Base-by-base conservation (phyloP, 495 filamentous ascomycete genomes). In the Zalerion maritima region DNA sequence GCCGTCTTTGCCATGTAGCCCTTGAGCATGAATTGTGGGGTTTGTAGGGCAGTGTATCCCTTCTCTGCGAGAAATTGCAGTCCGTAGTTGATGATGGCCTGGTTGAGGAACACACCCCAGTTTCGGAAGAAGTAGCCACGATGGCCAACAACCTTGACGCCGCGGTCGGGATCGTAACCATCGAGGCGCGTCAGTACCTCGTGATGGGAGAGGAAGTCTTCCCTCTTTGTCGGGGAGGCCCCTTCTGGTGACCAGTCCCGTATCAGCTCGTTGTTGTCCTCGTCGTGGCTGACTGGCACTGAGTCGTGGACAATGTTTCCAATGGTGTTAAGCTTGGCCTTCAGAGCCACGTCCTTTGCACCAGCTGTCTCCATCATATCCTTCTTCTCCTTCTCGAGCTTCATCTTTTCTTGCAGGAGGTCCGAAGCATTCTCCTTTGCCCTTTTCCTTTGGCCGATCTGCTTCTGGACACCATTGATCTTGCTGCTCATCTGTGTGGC, bases 1-100 rank as follows among this genome's bases (percentile, higher is more conserved):
- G 89, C 89, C 1, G 89, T 97, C 62, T 94, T 94, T n/a, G 84
- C 89, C 91, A 96, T 96, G 51, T 81, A 75, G 21, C 92, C 81
- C 56, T 75, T 77, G 29, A 87, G 67, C 89, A 96, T 96, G 60
- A 97, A 93, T 40, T 85, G 84, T 2, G 89, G 89, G 7, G 87
- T 82, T 47, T 92, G 83, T 31, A 89, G 78, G 2, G 83, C 74
- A n/a, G 64, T 84, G 55, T 91, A 96, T 13, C 58, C 80, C 65
- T 57, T 74, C 60, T 50, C 55, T 49, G 67, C 67, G 11, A 96
- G 69, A 50, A 92, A 94, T 48, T 92, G 78, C 29, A 94, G 58
- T 17, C 86, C 89, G 46, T 94, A 97, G 53, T 92, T 93, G 44
- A 94, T 73, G 20, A 96, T 59, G 4, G 89, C 89, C 38, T 81